These are phyloP conservation scores for Aspergillus fumigatiaffinis DNA, from an alignment of 2,329 filamentous ascomycete species.

Conservation along the genomic window DNA sequence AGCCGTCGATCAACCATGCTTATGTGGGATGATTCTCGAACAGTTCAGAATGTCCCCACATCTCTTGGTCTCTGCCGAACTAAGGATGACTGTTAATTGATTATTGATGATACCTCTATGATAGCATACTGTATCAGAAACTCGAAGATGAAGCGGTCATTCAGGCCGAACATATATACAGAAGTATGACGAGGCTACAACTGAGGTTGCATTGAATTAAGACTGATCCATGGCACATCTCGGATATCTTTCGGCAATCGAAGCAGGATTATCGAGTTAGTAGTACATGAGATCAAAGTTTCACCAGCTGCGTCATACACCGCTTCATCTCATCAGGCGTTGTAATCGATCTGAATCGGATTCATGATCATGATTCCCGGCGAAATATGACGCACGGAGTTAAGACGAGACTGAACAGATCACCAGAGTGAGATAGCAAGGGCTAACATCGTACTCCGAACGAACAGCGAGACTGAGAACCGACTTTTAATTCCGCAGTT, in stretches of 20 bases:
- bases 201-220: background rate
- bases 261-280: background rate
- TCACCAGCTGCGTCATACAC: background rate
- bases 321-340: background rate
- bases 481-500: background rate
- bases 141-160: background rate
- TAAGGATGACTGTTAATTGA: background rate
- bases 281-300: background rate
- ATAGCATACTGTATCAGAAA: background rate
- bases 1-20: no score
- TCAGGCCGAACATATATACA: background rate
- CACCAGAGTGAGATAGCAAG: background rate
- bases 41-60: no score
- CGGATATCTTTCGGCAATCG: background rate
- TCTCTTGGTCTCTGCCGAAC: background rate
- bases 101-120: background rate
- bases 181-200: background rate
- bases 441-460: background rate
- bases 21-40: no score
- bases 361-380: background rate
- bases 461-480: background rate
- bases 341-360: no score
- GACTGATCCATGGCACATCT: background rate
- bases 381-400: background rate
- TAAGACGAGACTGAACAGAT: background rate